Base-by-base conservation (phyloP, 2,329 filamentous ascomycete species). In the Nothomitra cinnamomea region DNA sequence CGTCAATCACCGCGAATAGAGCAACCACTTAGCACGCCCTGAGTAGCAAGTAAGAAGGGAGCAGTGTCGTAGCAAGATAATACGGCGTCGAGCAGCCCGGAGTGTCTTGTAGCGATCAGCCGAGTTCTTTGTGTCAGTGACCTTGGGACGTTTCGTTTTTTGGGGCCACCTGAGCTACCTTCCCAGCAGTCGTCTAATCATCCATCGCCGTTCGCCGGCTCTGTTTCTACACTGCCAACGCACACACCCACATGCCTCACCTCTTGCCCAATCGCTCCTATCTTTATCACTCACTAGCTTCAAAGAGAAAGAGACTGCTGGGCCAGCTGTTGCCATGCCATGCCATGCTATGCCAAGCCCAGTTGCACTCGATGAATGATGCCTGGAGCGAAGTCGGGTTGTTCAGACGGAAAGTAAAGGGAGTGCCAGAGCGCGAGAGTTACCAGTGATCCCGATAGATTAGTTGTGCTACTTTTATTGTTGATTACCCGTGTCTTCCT, bases 231-330 rank as follows among this genome's bases (percentile, higher is more conserved):
- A 17, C 17, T 45, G 42, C 42, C 42, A 45, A 45, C 42, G 42
- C 42, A 45, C 42, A 45, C 42, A 45, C 42, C 42, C 42, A 45
- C 42, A 45, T 45, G 42, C 42, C 42, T 45, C 42, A 45, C 42
- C 42, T 45, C 42, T 45, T 17, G 17, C 22, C 42, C 42, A 45
- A 45, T 45, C 42, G 42, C 42, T 22, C 42, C 17, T 45, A 2
- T 12, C 19, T 45, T 22, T 4, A 32, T 32, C 28, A 32, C 28
- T 32, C 5, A 2, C 22, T 22, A 22, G 22, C 38, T 41, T 45
- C 42, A 6, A 45, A 13, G 12, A 45, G 42, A 13, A 12, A 13
- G 42, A 45, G 22, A 22, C 22, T 12, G 42, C 42, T 45, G 42
- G 42, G 42, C 42, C 42, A 45, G 42, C 42, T 45, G 42, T 19